These are phyloP conservation scores for Oldenlandia corymbosa DNA, from an alignment of 257 asterid genomes.

Conservation along the genomic window DNA sequence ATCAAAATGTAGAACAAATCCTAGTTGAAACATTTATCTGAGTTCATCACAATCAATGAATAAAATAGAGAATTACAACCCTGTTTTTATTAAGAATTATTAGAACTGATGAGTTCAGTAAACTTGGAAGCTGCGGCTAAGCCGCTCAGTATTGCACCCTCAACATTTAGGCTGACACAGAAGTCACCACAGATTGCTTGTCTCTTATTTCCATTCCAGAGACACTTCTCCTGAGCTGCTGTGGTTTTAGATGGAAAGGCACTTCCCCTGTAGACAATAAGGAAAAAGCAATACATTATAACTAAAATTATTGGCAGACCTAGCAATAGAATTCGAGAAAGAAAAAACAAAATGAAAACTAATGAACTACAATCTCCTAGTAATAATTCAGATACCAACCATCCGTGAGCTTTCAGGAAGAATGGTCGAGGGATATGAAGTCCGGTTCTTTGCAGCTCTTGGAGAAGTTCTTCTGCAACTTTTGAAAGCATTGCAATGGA, in stretches of 20 bases:
- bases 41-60: background rate
- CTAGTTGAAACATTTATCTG: background rate
- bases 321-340: background rate
- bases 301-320: background rate
- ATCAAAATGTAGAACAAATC: background rate
- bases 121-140: conserved; percentile 77
- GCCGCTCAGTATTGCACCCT: conserved; percentile 85
- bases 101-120: conserved; percentile 28
- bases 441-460: conserved; percentile 57
- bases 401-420: conserved; percentile 84
- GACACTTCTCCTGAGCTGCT: conserved; percentile 61
- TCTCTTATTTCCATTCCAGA: conserved; percentile 58
- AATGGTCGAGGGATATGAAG: conserved; percentile 48
- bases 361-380: background rate
- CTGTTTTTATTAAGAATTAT: background rate
- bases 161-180: conserved; percentile 66
- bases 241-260: conserved; percentile 69
- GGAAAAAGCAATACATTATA: conserved; percentile 1
- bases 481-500: conserved; percentile 42
- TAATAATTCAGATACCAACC: conserved; percentile 39
- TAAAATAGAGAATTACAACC: no score
- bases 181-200: conserved; percentile 85
- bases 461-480: conserved; percentile 72
- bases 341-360: background rate
- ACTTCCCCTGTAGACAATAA: conserved; percentile 55